phyloP scores from a whole-genome alignment of 1,284 basidiomycete genomes.

The Thecaphora frezii region DNA sequence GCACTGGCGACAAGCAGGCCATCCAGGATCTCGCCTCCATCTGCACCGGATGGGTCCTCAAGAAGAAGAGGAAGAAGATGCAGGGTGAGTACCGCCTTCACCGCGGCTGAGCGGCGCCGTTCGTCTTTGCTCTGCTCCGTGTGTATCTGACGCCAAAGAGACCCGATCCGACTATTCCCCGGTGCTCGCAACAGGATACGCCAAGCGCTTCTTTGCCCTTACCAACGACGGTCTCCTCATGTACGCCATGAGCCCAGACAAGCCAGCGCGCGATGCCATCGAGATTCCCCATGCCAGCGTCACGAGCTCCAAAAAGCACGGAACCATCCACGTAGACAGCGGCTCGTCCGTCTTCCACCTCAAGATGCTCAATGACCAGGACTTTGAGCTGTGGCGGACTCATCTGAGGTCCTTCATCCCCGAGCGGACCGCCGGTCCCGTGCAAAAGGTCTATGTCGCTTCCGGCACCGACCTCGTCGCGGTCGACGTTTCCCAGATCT shows the following conservation, averaged over 20 bases:
- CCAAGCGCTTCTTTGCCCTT: slow-evolving; percentile 55
- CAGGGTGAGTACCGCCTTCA: slow-evolving; percentile 39
- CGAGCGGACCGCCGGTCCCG: slow-evolving; percentile 19
- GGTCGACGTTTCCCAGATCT: slow-evolving; percentile 40
- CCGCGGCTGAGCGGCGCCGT: too few species aligned
- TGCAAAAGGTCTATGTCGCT: slow-evolving; percentile 36
- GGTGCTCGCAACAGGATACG: slow-evolving; percentile 46
- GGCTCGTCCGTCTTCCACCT: slow-evolving; percentile 55
- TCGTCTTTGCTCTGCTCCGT: slow-evolving; percentile 1
- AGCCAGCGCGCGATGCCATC: slow-evolving; percentile 49
- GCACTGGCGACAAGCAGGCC: slow-evolving; percentile 19
- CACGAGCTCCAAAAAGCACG: slow-evolving; percentile 50
- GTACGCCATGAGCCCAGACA: slow-evolving; percentile 50
- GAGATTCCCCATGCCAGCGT: slow-evolving; percentile 56
- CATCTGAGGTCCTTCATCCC: slow-evolving; percentile 53
- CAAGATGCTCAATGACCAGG: slow-evolving; percentile 49
- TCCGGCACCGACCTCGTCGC: slow-evolving; percentile 41
- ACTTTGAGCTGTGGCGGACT: slow-evolving; percentile 52
- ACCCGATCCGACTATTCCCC: too few species aligned
- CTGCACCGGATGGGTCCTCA: slow-evolving; percentile 56
- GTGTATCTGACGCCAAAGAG: too few species aligned
- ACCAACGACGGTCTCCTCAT: slow-evolving; percentile 51
- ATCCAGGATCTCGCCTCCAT: slow-evolving; percentile 44
- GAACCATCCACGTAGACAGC: slow-evolving; percentile 57
- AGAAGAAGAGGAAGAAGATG: slow-evolving; percentile 59